These are phyloP conservation scores for Colletotrichum nymphaeae DNA, from an alignment of 2,329 filamentous ascomycete genomes.

Conservation along the genomic window DNA sequence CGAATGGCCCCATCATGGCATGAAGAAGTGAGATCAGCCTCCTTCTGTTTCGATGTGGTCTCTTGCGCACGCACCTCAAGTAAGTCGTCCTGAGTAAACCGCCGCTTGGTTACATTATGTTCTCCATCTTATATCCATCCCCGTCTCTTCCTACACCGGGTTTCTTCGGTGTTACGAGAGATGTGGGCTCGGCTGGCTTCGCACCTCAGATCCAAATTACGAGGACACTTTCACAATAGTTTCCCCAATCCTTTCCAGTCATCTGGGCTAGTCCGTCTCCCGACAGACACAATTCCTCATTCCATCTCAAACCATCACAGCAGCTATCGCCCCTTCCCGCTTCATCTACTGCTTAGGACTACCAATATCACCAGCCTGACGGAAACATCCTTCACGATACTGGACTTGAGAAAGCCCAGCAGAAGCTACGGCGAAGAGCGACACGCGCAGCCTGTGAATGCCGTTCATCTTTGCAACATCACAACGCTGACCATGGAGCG, in stretches of 20 bases:
- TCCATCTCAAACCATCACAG: too few relatives aligned
- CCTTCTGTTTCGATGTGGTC: neutral
- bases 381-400: neutral
- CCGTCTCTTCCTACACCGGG: neutral
- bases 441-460: neutral
- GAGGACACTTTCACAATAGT: too few relatives aligned
- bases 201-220: too few relatives aligned
- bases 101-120: neutral
- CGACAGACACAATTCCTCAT: too few relatives aligned
- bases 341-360: too few relatives aligned
- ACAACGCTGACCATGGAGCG: neutral
- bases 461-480: neutral
- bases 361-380: neutral
- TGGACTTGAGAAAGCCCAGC: neutral
- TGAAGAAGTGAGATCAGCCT: neutral
- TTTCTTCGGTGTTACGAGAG: neutral
- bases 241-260: too few relatives aligned
- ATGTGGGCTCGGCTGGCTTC: neutral
- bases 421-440: neutral
- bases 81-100: neutral
- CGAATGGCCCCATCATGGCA: neutral
- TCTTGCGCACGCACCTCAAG: neutral
- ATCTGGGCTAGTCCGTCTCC: too few relatives aligned
- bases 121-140: neutral
- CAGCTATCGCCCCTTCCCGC: neutral